Evolutionary conservation across 257 asterid genomes (phyloP), one percentile per base, ranked within the genome.

Genomic region (Gentiana straminea): DNA sequence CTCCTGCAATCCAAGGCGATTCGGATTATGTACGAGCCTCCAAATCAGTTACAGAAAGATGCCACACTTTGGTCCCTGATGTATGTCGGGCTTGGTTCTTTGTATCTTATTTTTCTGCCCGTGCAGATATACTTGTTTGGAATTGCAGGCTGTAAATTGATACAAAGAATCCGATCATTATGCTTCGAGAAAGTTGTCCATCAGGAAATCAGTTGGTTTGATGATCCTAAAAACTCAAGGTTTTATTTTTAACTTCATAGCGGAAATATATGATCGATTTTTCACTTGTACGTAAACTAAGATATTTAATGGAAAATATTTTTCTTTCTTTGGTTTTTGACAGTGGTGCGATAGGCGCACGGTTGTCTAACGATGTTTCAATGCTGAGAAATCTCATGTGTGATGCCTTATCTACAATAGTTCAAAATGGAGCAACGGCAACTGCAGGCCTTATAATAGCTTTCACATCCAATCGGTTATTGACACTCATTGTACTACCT

Each of bases 171-270:
- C 44, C 89, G 97, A 35, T 79, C 86, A 4, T 12, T 85, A 65
- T 50, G 85, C 0, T 89, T 89, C 56, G 70, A 70, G 61, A 89
- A 83, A 62, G 82, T 89, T 0, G 87, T 85, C 37, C 84, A 83
- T 76, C 92, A 79, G 58, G 95, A 89, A 75, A 85, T 89, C 63
- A 79, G 88, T 55, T 89, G 97, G 97, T 85, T 85, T 38, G 97
- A 89, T 60, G 86, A 89, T 65, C 87, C 95, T 37, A 82, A 78
- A 57, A 80, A 89, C 75, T 79, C 97, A 61, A 89, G 97, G 97
- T 89, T 2, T 5, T n/a, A n/a, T n/a, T n/a, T n/a, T 57, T 62
- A 8, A 35, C 1, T 61, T 52, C 45, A 12, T 24, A 3, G 11
- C 0, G 9, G n/a, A n/a, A n/a, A n/a, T 33, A 43, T 33, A 1